phyloP scores from a whole-genome alignment of 345 rosid species.

The Adansonia digitata region DNA sequence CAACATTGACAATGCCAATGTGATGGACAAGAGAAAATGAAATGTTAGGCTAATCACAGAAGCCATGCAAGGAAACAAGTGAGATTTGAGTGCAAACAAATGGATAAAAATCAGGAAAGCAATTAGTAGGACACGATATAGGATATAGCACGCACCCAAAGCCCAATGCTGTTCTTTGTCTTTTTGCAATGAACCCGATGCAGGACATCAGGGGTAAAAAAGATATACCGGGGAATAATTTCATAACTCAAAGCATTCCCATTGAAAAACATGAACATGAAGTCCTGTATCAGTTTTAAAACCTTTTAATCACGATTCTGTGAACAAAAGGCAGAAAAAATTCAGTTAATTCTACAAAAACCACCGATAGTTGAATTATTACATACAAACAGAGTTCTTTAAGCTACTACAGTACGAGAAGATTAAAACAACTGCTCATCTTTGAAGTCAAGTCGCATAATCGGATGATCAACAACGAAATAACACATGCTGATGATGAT shows the following conservation, averaged over 20 bases:
- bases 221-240: background rate
- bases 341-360: too few relatives aligned
- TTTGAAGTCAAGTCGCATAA: background rate
- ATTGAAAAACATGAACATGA: background rate
- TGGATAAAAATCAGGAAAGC: background rate
- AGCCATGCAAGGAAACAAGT: background rate
- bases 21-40: background rate
- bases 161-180: background rate
- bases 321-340: background rate
- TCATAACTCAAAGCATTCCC: background rate
- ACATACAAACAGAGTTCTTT: too few relatives aligned
- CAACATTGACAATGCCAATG: background rate
- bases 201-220: background rate
- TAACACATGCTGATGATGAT: background rate
- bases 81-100: background rate
- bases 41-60: background rate
- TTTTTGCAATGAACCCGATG: background rate
- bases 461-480: background rate
- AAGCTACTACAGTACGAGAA: too few relatives aligned
- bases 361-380: too few relatives aligned
- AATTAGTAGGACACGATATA: background rate
- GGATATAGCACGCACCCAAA: background rate
- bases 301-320: background rate
- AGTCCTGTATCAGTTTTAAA: constrained; percentile 2
- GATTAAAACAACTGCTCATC: background rate